Conservation (phyloP, 2,329 filamentous ascomycete genomes). For the Colletotrichum sp. region DNA sequence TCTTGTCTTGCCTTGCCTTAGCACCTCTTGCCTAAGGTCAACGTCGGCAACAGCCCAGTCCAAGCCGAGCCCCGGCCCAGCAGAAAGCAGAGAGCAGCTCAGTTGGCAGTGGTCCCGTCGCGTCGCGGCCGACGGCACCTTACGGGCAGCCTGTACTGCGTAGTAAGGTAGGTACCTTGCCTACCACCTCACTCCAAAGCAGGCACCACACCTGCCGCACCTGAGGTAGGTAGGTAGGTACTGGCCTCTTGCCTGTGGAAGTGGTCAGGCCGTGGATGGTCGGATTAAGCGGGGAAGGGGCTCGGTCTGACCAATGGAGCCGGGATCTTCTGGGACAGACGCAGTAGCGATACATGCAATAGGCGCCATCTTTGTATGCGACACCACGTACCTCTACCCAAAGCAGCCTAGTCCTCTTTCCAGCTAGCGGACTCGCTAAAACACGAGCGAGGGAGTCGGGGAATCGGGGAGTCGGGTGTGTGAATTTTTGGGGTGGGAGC, state of each 20-base stretch:
- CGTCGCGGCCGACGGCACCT: not conserved
- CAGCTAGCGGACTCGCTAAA: slow-evolving; percentile 9
- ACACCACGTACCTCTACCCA: slow-evolving; percentile 11
- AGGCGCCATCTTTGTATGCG: slow-evolving; percentile 6
- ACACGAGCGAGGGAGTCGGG: slow-evolving; percentile 15
- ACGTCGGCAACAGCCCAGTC: not conserved
- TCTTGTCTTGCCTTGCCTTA: not conserved
- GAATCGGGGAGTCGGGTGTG: slow-evolving; percentile 11
- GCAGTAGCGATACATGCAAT: slow-evolving; percentile 16
- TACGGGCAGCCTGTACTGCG: not conserved
- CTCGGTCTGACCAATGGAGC: slow-evolving; percentile 10
- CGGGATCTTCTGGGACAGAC: not conserved
- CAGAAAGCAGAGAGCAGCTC: not conserved
- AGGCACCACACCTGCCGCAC: not conserved
- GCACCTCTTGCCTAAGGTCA: not conserved
- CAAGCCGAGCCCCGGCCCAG: not conserved
- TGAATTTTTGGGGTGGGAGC: not conserved
- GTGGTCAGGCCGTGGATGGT: not conserved
- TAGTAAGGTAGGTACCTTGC: not conserved
- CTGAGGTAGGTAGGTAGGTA: not conserved
- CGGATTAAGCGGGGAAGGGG: slow-evolving; percentile 18
- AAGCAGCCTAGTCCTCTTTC: not conserved
- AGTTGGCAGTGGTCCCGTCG: not conserved
- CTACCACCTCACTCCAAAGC: not conserved
- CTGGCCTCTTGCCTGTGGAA: not conserved